These are phyloP conservation scores for Hemileia vastatrix DNA, from an alignment of 1,284 basidiomycete genomes.

Conservation along the genomic window DNA sequence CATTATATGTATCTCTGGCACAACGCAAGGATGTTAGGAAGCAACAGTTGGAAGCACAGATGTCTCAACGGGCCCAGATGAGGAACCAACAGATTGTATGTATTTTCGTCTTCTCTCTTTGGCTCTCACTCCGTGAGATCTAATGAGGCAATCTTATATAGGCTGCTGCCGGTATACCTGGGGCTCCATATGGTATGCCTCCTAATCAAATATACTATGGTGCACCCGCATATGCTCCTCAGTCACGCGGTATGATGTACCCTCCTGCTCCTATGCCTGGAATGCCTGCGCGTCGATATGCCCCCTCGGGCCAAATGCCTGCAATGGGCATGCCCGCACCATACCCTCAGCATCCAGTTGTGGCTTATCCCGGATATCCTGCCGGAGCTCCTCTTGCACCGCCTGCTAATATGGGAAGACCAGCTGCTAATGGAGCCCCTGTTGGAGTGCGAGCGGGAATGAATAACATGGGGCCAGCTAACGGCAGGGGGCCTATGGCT, in stretches of 20 bases:
- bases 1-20: conserved; percentile 95
- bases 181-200: conserved; percentile 47
- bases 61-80: conserved; percentile 89
- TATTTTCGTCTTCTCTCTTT: not conserved
- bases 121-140: not conserved
- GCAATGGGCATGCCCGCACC: conserved; percentile 52
- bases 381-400: conserved; percentile 44
- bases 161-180: conserved; percentile 69
- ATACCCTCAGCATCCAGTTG: conserved; percentile 31
- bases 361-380: conserved; percentile 45
- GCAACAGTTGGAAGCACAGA: conserved; percentile 97
- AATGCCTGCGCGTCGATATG: conserved; percentile 73
- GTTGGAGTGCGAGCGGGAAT: conserved; percentile 16
- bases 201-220: conserved; percentile 31
- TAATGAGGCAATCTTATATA: not conserved
- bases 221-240: conserved; percentile 47
- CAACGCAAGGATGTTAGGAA: conserved; percentile 97
- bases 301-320: conserved; percentile 61
- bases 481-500: conserved; percentile 15
- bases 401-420: conserved; percentile 28
- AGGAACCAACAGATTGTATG: conserved; percentile 72
- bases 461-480: conserved; percentile 5
- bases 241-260: conserved; percentile 66
- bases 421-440: conserved; percentile 9
- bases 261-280: conserved; percentile 53